phyloP scores from a whole-genome alignment of 805 yeast species.

The Cyberlindnera sargentensis region DNA sequence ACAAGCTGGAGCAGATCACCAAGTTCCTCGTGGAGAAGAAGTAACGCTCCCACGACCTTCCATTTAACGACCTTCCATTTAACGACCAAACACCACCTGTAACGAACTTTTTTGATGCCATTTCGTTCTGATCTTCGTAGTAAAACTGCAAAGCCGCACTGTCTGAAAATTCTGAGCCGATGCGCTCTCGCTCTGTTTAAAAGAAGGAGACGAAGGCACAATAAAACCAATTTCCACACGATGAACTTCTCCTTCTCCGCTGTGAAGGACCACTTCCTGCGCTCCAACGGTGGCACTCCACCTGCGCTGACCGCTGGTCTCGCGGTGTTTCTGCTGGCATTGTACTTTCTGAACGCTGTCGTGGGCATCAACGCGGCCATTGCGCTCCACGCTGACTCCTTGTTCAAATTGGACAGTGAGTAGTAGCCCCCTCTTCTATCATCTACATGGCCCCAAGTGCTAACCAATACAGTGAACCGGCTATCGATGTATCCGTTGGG shows the following conservation, averaged over 20 bases:
- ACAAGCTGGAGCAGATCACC: conserved; percentile 24
- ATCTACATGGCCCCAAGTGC: not conserved
- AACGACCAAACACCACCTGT: not conserved
- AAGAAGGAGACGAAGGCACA: not conserved
- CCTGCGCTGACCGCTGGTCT: conserved; percentile 64
- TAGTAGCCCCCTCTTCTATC: not conserved
- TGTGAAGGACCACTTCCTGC: conserved; percentile 1
- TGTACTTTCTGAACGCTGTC: conserved; percentile 32
- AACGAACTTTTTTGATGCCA: no score
- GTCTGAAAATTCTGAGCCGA: no score
- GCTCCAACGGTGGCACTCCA: conserved; percentile 21
- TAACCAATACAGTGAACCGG: conserved; percentile 13
- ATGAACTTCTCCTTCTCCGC: conserved; percentile 1
- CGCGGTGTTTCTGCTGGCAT: conserved; percentile 41
- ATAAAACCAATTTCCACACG: not conserved
- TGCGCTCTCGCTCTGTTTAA: no score
- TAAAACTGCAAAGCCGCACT: no score
- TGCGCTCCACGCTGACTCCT: conserved; percentile 49
- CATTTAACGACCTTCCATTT: not conserved
- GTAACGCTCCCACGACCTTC: not conserved
- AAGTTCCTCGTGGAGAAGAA: conserved; percentile 14
- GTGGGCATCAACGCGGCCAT: conserved; percentile 30
- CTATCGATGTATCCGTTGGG: conserved; percentile 64
- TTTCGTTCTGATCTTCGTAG: no score
- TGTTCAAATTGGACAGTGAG: conserved; percentile 33